Percentiles rank a stretch among this genome's conserved stretches.
phyloP scores from a whole-genome alignment of 805 yeast genomes.

The Lachancea cidri region DNA sequence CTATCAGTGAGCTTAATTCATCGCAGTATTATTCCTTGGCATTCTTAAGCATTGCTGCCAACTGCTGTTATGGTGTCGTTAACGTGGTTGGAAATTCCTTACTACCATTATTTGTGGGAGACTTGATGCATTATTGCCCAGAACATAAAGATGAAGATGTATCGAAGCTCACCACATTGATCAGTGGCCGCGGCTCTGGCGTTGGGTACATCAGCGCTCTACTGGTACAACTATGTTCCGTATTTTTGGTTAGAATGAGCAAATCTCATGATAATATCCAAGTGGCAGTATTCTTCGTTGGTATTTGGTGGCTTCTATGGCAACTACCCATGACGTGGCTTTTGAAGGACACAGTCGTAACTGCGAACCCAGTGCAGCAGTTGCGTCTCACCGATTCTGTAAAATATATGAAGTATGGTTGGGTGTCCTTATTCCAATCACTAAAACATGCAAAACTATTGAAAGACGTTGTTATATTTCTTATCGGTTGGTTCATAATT shows the following conservation, averaged over 20 bases:
- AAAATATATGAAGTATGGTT: slow-evolving; percentile 50
- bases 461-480: slow-evolving; percentile 59
- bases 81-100: slow-evolving; percentile 76
- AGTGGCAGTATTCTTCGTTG: slow-evolving; percentile 57
- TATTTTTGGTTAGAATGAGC: slow-evolving; percentile 39
- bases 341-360: slow-evolving; percentile 30
- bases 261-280: slow-evolving; percentile 37
- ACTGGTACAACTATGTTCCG: slow-evolving; percentile 56
- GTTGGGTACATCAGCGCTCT: slow-evolving; percentile 66
- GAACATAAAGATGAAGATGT: slow-evolving; percentile 15
- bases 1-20: slow-evolving; percentile 33
- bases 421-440: slow-evolving; percentile 52
- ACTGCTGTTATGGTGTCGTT: slow-evolving; percentile 69
- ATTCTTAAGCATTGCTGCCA: slow-evolving; percentile 54
- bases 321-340: slow-evolving; percentile 54
- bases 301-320: slow-evolving; percentile 73
- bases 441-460: slow-evolving; percentile 54
- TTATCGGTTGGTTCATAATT: slow-evolving; percentile 70
- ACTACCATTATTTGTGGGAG: slow-evolving; percentile 54
- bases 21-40: slow-evolving; percentile 35
- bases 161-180: slow-evolving; percentile 36
- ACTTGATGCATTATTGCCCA: slow-evolving; percentile 26
- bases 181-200: slow-evolving; percentile 69
- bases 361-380: slow-evolving; percentile 1
- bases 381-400: slow-evolving; percentile 6